Conservation (phyloP, 2,329 filamentous ascomycete genomes). For the Aureobasidium mangrovei region DNA sequence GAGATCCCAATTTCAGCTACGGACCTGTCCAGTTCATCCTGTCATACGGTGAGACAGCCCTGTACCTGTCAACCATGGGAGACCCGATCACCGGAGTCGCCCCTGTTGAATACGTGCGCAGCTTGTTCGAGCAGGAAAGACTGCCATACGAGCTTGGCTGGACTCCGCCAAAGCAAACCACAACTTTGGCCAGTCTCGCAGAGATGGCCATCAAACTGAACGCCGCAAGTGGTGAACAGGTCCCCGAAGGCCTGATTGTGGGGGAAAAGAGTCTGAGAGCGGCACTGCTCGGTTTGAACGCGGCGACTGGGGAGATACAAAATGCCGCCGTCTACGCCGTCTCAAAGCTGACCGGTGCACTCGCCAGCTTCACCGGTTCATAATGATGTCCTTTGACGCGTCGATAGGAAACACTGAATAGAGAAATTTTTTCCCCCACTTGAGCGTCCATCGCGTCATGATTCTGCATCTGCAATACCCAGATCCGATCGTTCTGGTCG, state of each 20-base stretch:
- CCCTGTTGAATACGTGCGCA: conserved; percentile 27
- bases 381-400: no score
- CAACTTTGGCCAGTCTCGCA: conserved; percentile 1
- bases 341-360: conserved; percentile 5
- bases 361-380: not conserved
- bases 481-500: not conserved
- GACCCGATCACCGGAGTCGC: conserved; percentile 26
- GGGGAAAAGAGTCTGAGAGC: not conserved
- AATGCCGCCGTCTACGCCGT: not conserved
- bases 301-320: conserved; percentile 3
- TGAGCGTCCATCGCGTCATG: not conserved
- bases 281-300: not conserved
- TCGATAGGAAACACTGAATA: not conserved
- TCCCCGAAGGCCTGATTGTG: conserved; percentile 1
- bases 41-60: conserved; percentile 30
- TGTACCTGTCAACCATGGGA: conserved; percentile 31
- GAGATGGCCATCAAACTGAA: not conserved
- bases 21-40: conserved; percentile 26
- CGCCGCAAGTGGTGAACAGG: not conserved
- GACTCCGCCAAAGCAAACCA: conserved; percentile 15
- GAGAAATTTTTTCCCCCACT: not conserved
- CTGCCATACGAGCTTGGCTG: conserved; percentile 31
- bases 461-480: not conserved
- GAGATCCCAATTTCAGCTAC: conserved; percentile 29
- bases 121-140: conserved; percentile 30